These are phyloP conservation scores for Pyrenula massariospora DNA, from an alignment of 495 filamentous ascomycete genomes.

Conservation along the genomic window DNA sequence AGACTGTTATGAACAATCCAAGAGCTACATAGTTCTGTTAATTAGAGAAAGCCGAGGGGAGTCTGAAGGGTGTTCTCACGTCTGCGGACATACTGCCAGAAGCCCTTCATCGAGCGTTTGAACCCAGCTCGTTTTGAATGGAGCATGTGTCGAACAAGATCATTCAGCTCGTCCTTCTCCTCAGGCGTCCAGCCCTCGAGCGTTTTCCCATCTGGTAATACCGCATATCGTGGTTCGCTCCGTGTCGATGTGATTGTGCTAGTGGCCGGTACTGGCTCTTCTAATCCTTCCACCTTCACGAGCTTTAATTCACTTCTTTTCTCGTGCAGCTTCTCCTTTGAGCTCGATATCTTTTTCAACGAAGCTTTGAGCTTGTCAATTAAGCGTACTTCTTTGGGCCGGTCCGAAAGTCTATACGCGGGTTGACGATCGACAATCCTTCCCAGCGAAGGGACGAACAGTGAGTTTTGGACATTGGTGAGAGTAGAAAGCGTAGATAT, in stretches of 20 bases:
- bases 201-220: conserved; percentile 50
- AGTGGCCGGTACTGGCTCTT: conserved; percentile 1
- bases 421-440: conserved; percentile 55
- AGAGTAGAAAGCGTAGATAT: conserved; percentile 61
- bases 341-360: conserved; percentile 15
- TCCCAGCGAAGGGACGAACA: conserved; percentile 61
- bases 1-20: conserved; percentile 65
- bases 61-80: conserved; percentile 28
- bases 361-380: conserved; percentile 12
- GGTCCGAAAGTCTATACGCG: conserved; percentile 56
- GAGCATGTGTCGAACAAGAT: conserved; percentile 72
- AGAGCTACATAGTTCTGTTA: conserved; percentile 30
- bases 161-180: conserved; percentile 62
- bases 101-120: conserved; percentile 63
- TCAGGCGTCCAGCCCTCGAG: conserved; percentile 58
- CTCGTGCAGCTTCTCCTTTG: too few species aligned
- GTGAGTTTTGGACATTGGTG: conserved; percentile 70
- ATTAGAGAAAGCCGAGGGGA: background rate
- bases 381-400: conserved; percentile 17
- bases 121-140: conserved; percentile 66
- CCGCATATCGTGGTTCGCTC: conserved; percentile 38
- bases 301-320: conserved; percentile 13
- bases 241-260: conserved; percentile 19
- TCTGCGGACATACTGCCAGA: conserved; percentile 56
- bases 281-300: too few species aligned